phyloP scores from a whole-genome alignment of 176 grass and related monocot species.

The Avena eriantha region DNA sequence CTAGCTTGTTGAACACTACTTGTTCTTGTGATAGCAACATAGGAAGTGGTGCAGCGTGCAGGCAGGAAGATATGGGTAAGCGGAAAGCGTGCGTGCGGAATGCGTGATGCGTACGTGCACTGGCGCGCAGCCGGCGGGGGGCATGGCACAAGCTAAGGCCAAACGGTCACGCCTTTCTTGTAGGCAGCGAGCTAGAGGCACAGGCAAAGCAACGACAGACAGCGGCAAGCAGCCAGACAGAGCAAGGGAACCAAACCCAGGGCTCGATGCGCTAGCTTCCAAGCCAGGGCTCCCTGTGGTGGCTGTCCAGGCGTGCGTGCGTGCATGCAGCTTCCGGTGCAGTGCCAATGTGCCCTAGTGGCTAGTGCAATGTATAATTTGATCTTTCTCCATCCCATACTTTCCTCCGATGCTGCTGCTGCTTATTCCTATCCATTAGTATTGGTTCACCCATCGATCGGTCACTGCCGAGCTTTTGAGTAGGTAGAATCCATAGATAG shows the following conservation, averaged over 20 bases:
- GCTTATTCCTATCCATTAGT: slow-evolving; percentile 18
- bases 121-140: slow-evolving; percentile 17
- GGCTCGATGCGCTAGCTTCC: slow-evolving; percentile 5
- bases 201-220: slow-evolving; percentile 23
- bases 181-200: not conserved
- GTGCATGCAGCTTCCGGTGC: not conserved
- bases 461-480: slow-evolving; percentile 34
- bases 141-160: not conserved
- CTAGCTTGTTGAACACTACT: slow-evolving; percentile 16
- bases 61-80: slow-evolving; percentile 43
- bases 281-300: slow-evolving; percentile 10
- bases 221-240: slow-evolving; percentile 35
- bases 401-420: slow-evolving; percentile 9
- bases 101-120: slow-evolving; percentile 41
- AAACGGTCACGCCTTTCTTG: slow-evolving; percentile 5
- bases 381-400: not conserved
- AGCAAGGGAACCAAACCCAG: not conserved
- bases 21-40: slow-evolving; percentile 38
- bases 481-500: slow-evolving; percentile 41
- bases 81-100: not conserved
- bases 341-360: slow-evolving; percentile 35
- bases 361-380: slow-evolving; percentile 20
- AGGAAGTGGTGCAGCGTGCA: slow-evolving; percentile 41
- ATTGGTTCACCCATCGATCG: slow-evolving; percentile 13
- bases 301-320: not conserved